A percentile compares a stretch with the other conserved stretches of the same genome.
Evolutionary conservation across 2,329 filamentous ascomycete species (phyloP).

Genomic region (Knufia fluminis): DNA sequence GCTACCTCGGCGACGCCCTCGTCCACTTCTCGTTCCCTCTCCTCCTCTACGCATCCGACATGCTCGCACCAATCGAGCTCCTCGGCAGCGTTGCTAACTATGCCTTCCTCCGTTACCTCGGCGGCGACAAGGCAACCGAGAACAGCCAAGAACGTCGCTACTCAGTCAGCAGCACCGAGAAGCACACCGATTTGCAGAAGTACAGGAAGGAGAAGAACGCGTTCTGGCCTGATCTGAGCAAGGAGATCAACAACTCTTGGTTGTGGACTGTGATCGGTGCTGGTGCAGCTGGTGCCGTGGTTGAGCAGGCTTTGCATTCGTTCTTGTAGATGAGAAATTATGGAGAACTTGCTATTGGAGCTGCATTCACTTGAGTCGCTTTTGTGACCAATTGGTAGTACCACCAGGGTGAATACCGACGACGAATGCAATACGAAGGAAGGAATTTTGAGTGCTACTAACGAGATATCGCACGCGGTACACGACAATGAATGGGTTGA

Average conservation of each 20-base stretch:
- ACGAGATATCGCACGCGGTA: too few relatives aligned
- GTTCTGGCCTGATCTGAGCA: slow-evolving; percentile 46
- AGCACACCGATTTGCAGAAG: slow-evolving; percentile 44
- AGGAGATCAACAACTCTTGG: slow-evolving; percentile 48
- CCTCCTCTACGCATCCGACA: slow-evolving; percentile 45
- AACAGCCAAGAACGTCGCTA: slow-evolving; percentile 45
- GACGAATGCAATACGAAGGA: too few relatives aligned
- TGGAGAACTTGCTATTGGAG: too few relatives aligned
- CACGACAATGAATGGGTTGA: too few relatives aligned
- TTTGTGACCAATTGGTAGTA: too few relatives aligned
- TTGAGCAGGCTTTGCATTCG: slow-evolving; percentile 32
- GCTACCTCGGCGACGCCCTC: slow-evolving; percentile 53
- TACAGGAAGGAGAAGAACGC: slow-evolving; percentile 49
- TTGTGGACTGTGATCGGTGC: slow-evolving; percentile 43
- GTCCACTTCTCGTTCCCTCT: slow-evolving; percentile 50
- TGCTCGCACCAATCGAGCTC: slow-evolving; percentile 46
- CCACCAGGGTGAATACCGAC: too few relatives aligned
- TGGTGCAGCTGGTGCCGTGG: slow-evolving; percentile 40
- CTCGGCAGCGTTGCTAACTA: slow-evolving; percentile 52
- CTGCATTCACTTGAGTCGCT: too few relatives aligned
- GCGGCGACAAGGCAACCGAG: slow-evolving; percentile 49
- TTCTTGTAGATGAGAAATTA: slow-evolving; percentile 1
- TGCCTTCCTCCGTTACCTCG: slow-evolving; percentile 47
- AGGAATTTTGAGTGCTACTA: too few relatives aligned
- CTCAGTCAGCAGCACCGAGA: slow-evolving; percentile 32